Evolutionary conservation across 208 protist genomes (phyloP).

Genomic region (Polymyxa betae): DNA sequence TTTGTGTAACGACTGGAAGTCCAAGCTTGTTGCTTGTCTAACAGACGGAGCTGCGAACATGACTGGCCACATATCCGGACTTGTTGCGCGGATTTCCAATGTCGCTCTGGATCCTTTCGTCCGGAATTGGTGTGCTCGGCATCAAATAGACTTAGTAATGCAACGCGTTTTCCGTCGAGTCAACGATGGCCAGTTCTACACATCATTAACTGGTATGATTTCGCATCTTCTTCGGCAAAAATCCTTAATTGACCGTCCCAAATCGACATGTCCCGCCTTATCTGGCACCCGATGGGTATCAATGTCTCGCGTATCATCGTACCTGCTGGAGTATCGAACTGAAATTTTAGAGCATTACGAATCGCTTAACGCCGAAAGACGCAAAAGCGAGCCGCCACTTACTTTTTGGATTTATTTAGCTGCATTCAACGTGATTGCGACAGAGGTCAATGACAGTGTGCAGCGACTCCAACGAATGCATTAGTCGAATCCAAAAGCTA

Average conservation of each 20-base stretch:
- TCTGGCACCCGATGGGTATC: background rate
- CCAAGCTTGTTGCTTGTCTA: slow-evolving; percentile 14
- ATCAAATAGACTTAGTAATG: slow-evolving; percentile 32
- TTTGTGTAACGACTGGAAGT: slow-evolving; percentile 19
- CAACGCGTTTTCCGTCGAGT: background rate
- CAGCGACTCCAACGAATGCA: background rate
- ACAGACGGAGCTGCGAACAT: slow-evolving; percentile 33
- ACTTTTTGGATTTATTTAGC: background rate
- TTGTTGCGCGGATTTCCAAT: background rate
- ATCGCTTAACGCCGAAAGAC: background rate
- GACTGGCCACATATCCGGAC: slow-evolving; percentile 14
- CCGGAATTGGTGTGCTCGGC: slow-evolving; percentile 2
- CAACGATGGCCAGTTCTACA: background rate
- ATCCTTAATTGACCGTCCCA: slow-evolving; percentile 1
- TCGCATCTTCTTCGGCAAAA: background rate
- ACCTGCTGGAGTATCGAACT: background rate
- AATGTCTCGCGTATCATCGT: background rate
- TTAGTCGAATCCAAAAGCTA: background rate
- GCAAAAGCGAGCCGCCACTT: background rate
- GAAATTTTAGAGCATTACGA: background rate
- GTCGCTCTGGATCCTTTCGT: background rate
- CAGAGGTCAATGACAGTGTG: background rate
- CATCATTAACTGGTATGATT: slow-evolving; percentile 27
- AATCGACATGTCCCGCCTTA: background rate
- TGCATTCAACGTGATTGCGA: background rate